Base-by-base conservation (phyloP, 2,329 filamentous ascomycete species). In the Plectosphaerella sp. region DNA sequence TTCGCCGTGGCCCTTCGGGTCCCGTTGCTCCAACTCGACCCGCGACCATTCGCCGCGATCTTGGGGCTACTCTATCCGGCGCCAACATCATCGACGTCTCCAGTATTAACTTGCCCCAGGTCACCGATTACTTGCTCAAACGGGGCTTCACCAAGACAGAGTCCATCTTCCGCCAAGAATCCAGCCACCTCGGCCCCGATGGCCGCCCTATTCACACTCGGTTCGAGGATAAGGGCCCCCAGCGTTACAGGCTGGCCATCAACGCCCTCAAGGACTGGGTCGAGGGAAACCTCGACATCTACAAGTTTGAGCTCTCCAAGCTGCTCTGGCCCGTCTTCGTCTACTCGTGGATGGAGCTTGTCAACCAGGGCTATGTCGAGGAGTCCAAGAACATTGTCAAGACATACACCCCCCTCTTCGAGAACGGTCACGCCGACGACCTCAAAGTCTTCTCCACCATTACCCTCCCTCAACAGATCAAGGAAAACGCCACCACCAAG, bases 101-200 rank as follows among this genome's bases (percentile, higher is more conserved):
- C 18, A 3, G 45, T 5, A 45, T 22, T 24, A 15, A 11, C 18
- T 2, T 28, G 4, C 2, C 4, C 48, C 55, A 84, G 81, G 81
- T 99, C 4, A 92, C 96, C 9, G 94, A 99, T 62, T 99, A 99
- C 68, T 78, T 99, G 1, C 83, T 91, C 3, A 99, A 99, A 69
- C 92, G 97, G 59, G 94, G 94, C 0, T 99, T 97, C 70, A 91
- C 86, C 50, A 82, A 88, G 22, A 97, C 94, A 1, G 94, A 99
- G 69, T 89, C 93, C 18, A 89, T 94, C 66, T 89, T 99, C 50
- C 84, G 94, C 43, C 88, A 91, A 68, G 94, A 99, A 69, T 96
- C 92, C 1, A 86, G 89, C 22, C 86, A 91, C 60, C 79, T 94
- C 42, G 89, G 93, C 52, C 80, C 87, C 20, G 89, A 91, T 66